These are phyloP conservation scores for Pyrrhoderma lamaoense DNA, from an alignment of 1,284 basidiomycete species.

Conservation along the genomic window DNA sequence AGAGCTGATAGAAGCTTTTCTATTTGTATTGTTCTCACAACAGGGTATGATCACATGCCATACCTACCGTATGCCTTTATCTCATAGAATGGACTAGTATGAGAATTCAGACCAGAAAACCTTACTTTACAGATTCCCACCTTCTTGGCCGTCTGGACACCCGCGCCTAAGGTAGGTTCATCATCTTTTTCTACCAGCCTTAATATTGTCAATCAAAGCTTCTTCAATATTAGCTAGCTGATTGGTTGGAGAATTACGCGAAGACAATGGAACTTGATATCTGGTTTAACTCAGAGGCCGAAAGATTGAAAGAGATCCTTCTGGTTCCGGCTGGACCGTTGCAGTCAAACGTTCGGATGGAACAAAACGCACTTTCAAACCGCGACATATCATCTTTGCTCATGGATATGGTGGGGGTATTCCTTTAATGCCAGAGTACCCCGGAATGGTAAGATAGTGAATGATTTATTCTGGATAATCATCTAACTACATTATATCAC, in stretches of 20 bases:
- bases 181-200: too few species aligned
- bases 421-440: slow-evolving; percentile 42
- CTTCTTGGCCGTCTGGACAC: slow-evolving; percentile 54
- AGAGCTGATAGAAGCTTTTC: too few species aligned
- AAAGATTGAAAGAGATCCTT: slow-evolving; percentile 37
- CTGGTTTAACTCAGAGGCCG: slow-evolving; percentile 52
- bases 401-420: slow-evolving; percentile 50
- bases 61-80: too few species aligned
- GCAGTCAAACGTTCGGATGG: slow-evolving; percentile 38
- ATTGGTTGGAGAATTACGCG: slow-evolving; percentile 65
- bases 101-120: too few species aligned
- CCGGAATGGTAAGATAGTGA: too few species aligned
- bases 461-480: too few species aligned
- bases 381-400: slow-evolving; percentile 55
- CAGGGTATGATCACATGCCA: too few species aligned
- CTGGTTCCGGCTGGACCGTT: slow-evolving; percentile 49
- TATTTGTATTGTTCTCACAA: too few species aligned
- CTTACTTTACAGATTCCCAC: slow-evolving; percentile 53
- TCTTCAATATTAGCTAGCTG: slow-evolving; percentile 41
- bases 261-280: slow-evolving; percentile 56
- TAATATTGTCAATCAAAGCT: slow-evolving; percentile 21
- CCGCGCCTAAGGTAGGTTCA: slow-evolving; percentile 42
- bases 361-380: slow-evolving; percentile 38
- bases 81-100: too few species aligned
- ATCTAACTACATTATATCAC: too few species aligned